Conservation (phyloP, 225 moss, liverwort and hornwort genomes). For the Asterella californica region DNA sequence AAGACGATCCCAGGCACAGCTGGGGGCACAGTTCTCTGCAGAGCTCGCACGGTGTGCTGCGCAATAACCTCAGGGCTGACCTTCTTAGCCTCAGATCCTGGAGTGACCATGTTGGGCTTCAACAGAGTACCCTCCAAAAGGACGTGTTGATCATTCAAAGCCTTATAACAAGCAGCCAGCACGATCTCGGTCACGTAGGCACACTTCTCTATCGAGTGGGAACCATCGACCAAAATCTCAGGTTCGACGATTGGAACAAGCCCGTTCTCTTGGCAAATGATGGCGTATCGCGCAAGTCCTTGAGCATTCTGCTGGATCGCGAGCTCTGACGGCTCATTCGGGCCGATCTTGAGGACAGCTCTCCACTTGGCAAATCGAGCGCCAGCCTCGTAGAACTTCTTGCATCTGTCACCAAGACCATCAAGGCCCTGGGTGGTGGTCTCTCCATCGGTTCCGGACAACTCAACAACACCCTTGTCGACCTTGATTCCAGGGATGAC, state of each 20-base stretch:
- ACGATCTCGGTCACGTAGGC: slow-evolving; percentile 47
- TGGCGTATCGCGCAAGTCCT: slow-evolving; percentile 47
- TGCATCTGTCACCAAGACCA: slow-evolving; percentile 43
- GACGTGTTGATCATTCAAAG: slow-evolving; percentile 50
- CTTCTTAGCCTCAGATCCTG: slow-evolving; percentile 41
- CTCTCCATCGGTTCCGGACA: slow-evolving; percentile 41
- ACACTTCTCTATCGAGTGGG: slow-evolving; percentile 39
- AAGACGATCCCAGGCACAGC: slow-evolving; percentile 48
- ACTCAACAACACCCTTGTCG: slow-evolving; percentile 44
- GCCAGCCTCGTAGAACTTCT: slow-evolving; percentile 46
- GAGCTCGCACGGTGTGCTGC: slow-evolving; percentile 45
- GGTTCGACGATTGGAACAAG: slow-evolving; percentile 52
- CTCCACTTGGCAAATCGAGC: slow-evolving; percentile 53
- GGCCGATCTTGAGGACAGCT: slow-evolving; percentile 47
- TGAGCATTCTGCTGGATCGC: slow-evolving; percentile 51
- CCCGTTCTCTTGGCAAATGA: slow-evolving; percentile 53
- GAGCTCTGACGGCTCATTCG: slow-evolving; percentile 43
- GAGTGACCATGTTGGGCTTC: slow-evolving; percentile 54
- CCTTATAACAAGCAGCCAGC: slow-evolving; percentile 46
- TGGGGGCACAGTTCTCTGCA: slow-evolving; percentile 46
- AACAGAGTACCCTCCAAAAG: slow-evolving; percentile 42
- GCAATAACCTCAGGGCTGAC: slow-evolving; percentile 35
- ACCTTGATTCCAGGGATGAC: slow-evolving; percentile 53
- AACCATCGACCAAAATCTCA: slow-evolving; percentile 45
- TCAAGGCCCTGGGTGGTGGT: slow-evolving; percentile 49